These are phyloP conservation scores for Phlebiopsis flavidoalba DNA, from an alignment of 768 basidiomycete genomes.

Conservation along the genomic window DNA sequence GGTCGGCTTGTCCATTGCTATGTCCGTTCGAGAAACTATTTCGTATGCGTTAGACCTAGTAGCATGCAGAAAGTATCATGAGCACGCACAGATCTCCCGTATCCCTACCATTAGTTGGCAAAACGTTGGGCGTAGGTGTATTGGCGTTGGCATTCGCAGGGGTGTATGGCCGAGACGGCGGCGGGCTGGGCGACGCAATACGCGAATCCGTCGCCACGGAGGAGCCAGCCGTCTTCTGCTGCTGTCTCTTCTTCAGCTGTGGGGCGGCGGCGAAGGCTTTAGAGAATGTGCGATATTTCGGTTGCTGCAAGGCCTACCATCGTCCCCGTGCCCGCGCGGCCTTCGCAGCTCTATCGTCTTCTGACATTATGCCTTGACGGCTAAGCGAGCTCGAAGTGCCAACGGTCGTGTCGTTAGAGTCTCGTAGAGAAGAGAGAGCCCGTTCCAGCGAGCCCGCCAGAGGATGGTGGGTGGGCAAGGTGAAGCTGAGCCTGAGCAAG, in stretches of 20 bases:
- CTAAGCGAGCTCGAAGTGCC: neutral
- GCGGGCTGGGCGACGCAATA: constrained; percentile 40
- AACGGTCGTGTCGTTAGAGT: neutral
- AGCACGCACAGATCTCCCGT: constrained; percentile 62
- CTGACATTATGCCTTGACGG: constrained; percentile 31
- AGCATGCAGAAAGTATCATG: constrained; percentile 4
- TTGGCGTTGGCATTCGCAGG: constrained; percentile 21
- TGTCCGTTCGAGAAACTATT: constrained; percentile 36
- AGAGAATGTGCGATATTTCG: neutral
- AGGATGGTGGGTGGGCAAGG: neutral
- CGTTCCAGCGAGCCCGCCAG: constrained; percentile 4
- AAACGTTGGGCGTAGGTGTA: constrained; percentile 13
- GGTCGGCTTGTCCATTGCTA: constrained; percentile 33
- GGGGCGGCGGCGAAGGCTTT: neutral
- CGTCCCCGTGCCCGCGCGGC: constrained; percentile 80
- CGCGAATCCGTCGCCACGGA: constrained; percentile 25
- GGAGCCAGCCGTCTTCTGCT: constrained; percentile 54
- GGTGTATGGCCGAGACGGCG: constrained; percentile 34
- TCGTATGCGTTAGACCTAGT: neutral
- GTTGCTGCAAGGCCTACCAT: constrained; percentile 44
- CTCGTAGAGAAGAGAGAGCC: neutral
- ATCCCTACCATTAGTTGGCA: constrained; percentile 14
- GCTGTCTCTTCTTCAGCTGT: constrained; percentile 80
- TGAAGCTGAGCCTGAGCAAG: neutral
- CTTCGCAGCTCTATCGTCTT: constrained; percentile 76